Evolutionary conservation across 176 grass and related monocot genomes (phyloP).

Genomic region (Stipa capillata): DNA sequence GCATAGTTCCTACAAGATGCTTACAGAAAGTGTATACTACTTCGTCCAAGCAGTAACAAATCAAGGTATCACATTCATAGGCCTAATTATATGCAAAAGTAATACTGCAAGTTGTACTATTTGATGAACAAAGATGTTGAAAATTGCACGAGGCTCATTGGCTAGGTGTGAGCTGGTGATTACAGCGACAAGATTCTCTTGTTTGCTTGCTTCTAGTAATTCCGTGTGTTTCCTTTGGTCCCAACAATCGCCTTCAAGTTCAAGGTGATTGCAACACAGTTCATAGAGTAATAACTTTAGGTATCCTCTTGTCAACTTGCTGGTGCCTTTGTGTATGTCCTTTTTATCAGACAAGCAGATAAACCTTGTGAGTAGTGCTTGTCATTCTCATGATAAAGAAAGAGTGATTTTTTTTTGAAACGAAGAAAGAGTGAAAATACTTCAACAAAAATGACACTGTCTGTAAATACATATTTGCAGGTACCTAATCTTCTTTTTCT

Average conservation of each 20-base stretch:
- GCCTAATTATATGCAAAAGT: too few relatives aligned
- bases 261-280: background rate
- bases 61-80: background rate
- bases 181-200: background rate
- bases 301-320: conserved; percentile 24
- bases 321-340: background rate
- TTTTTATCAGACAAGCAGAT: conserved; percentile 7
- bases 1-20: background rate
- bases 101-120: background rate
- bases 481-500: too few relatives aligned
- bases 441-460: too few relatives aligned
- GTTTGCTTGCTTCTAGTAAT: background rate
- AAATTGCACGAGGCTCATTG: too few relatives aligned
- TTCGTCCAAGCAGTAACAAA: background rate
- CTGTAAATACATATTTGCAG: too few relatives aligned
- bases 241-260: background rate
- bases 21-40: background rate
- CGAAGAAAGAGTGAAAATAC: too few relatives aligned
- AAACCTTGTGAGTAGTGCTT: background rate
- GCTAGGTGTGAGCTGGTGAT: background rate
- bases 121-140: background rate
- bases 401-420: too few relatives aligned
- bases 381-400: too few relatives aligned
- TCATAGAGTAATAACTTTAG: background rate
- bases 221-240: background rate